Conservation (phyloP, 2,329 filamentous ascomycete genomes). For the Rhinocladiella similis region DNA sequence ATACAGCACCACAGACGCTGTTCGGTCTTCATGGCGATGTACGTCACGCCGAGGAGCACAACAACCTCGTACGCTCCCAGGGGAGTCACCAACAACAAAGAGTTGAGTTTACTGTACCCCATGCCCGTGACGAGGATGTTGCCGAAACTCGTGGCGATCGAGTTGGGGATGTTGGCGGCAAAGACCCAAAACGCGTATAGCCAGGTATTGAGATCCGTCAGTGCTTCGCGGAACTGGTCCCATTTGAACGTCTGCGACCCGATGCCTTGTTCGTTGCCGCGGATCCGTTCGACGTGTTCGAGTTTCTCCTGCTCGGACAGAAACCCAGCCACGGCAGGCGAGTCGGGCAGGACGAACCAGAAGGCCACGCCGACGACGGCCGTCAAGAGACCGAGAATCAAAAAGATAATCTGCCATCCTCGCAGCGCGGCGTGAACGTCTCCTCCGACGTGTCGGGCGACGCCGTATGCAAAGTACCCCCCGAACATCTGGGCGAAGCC, state of each 20-base stretch:
- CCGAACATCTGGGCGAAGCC: slow-evolving; percentile 42
- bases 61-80: slow-evolving; percentile 42
- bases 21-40: slow-evolving; percentile 38
- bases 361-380: slow-evolving; percentile 38
- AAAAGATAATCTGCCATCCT: slow-evolving; percentile 42
- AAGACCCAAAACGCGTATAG: slow-evolving; percentile 42
- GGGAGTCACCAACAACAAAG: slow-evolving; percentile 40
- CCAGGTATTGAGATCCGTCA: slow-evolving; percentile 38
- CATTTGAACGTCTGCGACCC: slow-evolving; percentile 39
- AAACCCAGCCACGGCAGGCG: slow-evolving; percentile 35
- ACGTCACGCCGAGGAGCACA: slow-evolving; percentile 38
- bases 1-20: slow-evolving; percentile 39
- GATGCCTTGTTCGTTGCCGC: slow-evolving; percentile 40
- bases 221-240: slow-evolving; percentile 36
- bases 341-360: slow-evolving; percentile 40
- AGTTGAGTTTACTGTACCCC: slow-evolving; percentile 37
- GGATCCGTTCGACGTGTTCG: slow-evolving; percentile 37
- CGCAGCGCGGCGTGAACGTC: slow-evolving; percentile 33
- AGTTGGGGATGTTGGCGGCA: slow-evolving; percentile 41
- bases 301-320: slow-evolving; percentile 36
- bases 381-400: slow-evolving; percentile 40
- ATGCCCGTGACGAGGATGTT: slow-evolving; percentile 41
- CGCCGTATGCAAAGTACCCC: slow-evolving; percentile 14
- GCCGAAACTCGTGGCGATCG: slow-evolving; percentile 39
- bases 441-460: slow-evolving; percentile 27